Evolutionary conservation across 352 stramenopile species (phyloP).

Genomic region (Aphanomyces astaci): DNA sequence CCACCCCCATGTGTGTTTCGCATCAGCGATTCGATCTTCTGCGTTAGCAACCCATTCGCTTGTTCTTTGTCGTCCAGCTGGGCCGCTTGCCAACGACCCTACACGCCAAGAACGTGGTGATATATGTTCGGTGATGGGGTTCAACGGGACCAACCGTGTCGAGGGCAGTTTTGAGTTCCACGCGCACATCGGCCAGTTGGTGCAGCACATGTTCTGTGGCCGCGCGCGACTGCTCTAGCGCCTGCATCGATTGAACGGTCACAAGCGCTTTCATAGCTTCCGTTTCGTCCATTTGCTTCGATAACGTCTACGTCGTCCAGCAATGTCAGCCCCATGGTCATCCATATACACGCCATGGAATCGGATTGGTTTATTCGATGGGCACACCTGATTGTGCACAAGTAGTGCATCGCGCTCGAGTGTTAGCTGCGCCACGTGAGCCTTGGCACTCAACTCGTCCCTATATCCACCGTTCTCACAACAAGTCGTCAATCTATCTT

Average conservation of each 20-base stretch:
- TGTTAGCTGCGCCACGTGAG: background rate
- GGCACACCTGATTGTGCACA: background rate
- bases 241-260: background rate
- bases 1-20: too few species aligned
- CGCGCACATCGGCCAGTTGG: background rate
- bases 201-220: background rate
- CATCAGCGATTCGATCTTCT: background rate
- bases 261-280: slow-evolving; percentile 1
- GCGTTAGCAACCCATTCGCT: background rate
- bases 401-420: background rate
- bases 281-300: slow-evolving; percentile 12
- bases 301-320: background rate
- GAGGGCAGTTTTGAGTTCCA: background rate
- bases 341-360: background rate
- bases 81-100: background rate
- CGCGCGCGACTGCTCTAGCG: background rate
- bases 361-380: background rate
- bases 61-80: slow-evolving; percentile 6
- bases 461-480: background rate
- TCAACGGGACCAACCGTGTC: background rate
- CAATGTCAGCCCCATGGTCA: too few species aligned
- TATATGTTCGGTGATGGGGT: background rate
- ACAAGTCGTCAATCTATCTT: background rate
- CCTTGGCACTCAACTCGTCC: background rate
- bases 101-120: background rate